Base-by-base conservation (phyloP, 208 protist genomes). In the Wallacemonas rigidus region DNA sequence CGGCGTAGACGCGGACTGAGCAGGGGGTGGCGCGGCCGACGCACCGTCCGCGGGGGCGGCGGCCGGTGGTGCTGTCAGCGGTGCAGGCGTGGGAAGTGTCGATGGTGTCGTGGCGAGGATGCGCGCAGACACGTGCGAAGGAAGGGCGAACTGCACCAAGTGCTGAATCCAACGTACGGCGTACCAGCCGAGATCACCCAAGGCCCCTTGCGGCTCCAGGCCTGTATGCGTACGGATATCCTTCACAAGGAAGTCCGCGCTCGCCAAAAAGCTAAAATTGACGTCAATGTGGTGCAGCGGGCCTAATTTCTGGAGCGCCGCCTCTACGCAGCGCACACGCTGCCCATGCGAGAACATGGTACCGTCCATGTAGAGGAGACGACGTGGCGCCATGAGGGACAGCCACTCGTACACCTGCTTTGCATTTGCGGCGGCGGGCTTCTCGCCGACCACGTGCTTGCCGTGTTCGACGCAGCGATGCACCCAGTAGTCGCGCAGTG, bases 101-200 rank as follows among this genome's bases (percentile, higher is more conserved):
- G 64, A 69, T 15, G 69, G 69, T 11, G 65, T 65, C 9, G 55
- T 58, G 53, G 65, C 48, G 26, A 48, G 14, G 56, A 86, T 60
- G 35, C 77, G 73, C 6, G 74, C 73, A 15, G 78, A 75, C 1
- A 81, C 78, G 12, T 70, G 12, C 12, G 48, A 54, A 0, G 78
- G 78, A 15, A 81, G 41, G 11, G 60, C 48, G 62, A 80, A 87
- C 53, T 83, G 53, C 11, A 87, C 50, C 15, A 83, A 60, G 57
- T 87, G 78, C 35, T 78, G 70, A 51, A 83, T 81, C 68, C 72
- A 75, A 3, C 82, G 82, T 15, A 87, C 74, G 45, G 68, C 79
- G 67, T 88, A 85, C 82, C 82, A 88, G 4, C 82, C 82, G 45
- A 84, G 60, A 47, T 88, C 79, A 7, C 82, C 79, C 40, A 88